A percentile compares a stretch with the other conserved stretches of the same genome.
Evolutionary conservation across 2,329 filamentous ascomycete genomes (phyloP).

Genomic region (Pseudocercospora musae): DNA sequence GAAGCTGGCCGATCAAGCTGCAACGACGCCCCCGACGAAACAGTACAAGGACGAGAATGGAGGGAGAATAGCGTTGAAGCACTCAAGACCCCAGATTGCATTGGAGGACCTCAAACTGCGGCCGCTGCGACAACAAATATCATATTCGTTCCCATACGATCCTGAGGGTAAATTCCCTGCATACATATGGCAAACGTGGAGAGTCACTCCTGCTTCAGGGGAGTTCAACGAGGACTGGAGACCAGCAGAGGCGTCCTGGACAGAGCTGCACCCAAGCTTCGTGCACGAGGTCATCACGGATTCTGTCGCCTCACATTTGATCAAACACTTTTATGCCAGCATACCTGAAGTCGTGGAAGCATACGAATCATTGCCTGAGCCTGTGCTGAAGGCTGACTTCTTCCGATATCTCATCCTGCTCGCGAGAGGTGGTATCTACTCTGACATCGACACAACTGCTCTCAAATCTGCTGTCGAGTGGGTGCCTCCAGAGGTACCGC

Average conservation of each 20-base stretch:
- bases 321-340: slow-evolving; percentile 81
- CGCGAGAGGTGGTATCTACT: slow-evolving; percentile 76
- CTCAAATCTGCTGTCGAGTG: slow-evolving; percentile 81
- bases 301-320: slow-evolving; percentile 72
- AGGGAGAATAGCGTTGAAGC: slow-evolving; percentile 38
- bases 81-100: slow-evolving; percentile 55
- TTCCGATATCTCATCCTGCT: slow-evolving; percentile 69
- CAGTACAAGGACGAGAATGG: slow-evolving; percentile 26
- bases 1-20: slow-evolving; percentile 9
- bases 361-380: slow-evolving; percentile 47
- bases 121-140: slow-evolving; percentile 74
- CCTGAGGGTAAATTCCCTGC: slow-evolving; percentile 84
- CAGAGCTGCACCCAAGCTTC: slow-evolving; percentile 80
- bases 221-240: slow-evolving; percentile 74
- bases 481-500: slow-evolving; percentile 76
- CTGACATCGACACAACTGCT: slow-evolving; percentile 79
- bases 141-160: slow-evolving; percentile 93
- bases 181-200: slow-evolving; percentile 99
- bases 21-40: slow-evolving; percentile 26
- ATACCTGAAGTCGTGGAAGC: slow-evolving; percentile 50
- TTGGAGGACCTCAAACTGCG: slow-evolving; percentile 68
- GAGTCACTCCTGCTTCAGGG: slow-evolving; percentile 71
- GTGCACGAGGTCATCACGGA: slow-evolving; percentile 98
- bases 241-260: slow-evolving; percentile 85
- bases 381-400: slow-evolving; percentile 61